phyloP scores from a whole-genome alignment of 73 alveolate species.

The Uronychia setigera region DNA sequence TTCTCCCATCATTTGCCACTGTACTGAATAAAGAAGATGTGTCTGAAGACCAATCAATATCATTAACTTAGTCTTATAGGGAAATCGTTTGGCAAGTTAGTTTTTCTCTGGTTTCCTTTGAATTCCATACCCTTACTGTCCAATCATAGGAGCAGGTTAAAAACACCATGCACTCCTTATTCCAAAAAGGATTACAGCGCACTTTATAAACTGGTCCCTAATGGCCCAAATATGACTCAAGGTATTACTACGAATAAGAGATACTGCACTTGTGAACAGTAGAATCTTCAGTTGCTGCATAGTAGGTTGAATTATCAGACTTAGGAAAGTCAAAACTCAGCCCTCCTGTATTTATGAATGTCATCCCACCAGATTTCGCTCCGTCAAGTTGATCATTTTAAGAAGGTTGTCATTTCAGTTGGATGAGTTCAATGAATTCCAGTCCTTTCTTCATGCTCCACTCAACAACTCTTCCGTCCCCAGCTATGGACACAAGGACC shows the following conservation, averaged over 20 bases:
- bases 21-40: conserved; percentile 94
- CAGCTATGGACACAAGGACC: conserved; percentile 80
- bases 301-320: conserved; percentile 85
- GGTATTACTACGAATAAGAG: conserved; percentile 90
- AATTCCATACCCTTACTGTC: conserved; percentile 96
- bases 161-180: conserved; percentile 80
- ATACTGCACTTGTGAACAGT: conserved; percentile 94
- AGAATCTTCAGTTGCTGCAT: conserved; percentile 97
- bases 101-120: conserved; percentile 83
- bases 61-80: conserved; percentile 95
- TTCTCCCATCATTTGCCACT: conserved; percentile 98
- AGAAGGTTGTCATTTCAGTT: conserved; percentile 88
- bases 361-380: conserved; percentile 82
- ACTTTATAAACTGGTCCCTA: conserved; percentile 98
- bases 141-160: conserved; percentile 98
- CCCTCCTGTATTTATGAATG: conserved; percentile 89
- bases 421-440: conserved; percentile 94
- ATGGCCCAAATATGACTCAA: conserved; percentile 96
- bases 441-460: conserved; percentile 98
- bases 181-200: conserved; percentile 95
- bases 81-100: conserved; percentile 55
- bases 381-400: conserved; percentile 66
- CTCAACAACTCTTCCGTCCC: conserved; percentile 97
- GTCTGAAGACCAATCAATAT: conserved; percentile 94
- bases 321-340: conserved; percentile 79